phyloP scores from a whole-genome alignment of 805 yeast genomes.

The Saturnispora sekii region DNA sequence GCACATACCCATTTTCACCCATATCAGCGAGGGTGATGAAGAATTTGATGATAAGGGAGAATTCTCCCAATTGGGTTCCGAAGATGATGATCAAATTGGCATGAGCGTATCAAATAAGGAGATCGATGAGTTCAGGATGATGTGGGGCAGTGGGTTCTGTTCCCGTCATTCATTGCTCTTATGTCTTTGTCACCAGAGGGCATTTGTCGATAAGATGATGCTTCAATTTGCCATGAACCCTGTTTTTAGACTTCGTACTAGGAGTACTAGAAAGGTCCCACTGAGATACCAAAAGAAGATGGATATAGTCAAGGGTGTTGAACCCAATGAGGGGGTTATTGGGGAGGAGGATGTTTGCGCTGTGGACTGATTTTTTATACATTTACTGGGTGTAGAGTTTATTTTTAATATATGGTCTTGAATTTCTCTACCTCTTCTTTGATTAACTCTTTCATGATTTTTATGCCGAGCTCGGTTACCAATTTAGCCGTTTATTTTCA shows the following conservation, averaged over 20 bases:
- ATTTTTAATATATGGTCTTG: no score
- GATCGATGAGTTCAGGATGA: slow-evolving; percentile 4
- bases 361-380: no score
- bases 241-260: slow-evolving; percentile 8
- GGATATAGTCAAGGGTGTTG: not conserved
- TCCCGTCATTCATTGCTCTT: slow-evolving; percentile 22
- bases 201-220: slow-evolving; percentile 9
- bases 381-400: no score
- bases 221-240: slow-evolving; percentile 15
- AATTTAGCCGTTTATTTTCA: not conserved
- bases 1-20: slow-evolving; percentile 1
- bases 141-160: slow-evolving; percentile 16
- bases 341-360: no score
- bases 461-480: no score
- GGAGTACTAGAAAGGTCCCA: slow-evolving; percentile 1
- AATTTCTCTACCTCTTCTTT: not conserved
- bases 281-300: slow-evolving; percentile 4
- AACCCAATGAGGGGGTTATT: no score
- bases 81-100: slow-evolving; percentile 12
- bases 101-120: slow-evolving; percentile 5
- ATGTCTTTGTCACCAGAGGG: slow-evolving; percentile 17
- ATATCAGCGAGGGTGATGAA: slow-evolving; percentile 13
- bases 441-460: no score
- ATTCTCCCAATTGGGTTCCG: slow-evolving; percentile 8
- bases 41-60: slow-evolving; percentile 9